Evolutionary conservation across 139 green algal species (phyloP).

Genomic region (Micromonas pusilla): DNA sequence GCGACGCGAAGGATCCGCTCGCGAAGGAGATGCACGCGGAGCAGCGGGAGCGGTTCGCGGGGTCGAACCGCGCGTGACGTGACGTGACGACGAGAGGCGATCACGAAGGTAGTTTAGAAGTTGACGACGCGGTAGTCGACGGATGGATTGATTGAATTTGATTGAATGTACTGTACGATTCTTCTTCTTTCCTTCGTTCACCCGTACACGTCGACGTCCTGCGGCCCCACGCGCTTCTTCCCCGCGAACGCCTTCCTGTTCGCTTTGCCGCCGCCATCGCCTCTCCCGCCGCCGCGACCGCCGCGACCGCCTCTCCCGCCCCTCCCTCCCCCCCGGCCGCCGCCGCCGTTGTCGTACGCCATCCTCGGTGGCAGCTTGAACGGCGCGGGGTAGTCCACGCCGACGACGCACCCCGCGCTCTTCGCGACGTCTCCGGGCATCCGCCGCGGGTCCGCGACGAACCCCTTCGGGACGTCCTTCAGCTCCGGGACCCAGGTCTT

Average conservation of each 20-base stretch:
- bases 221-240: neutral
- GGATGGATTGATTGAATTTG: too few relatives aligned
- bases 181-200: neutral
- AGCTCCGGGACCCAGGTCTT: constrained; percentile 78
- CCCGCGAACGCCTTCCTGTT: neutral
- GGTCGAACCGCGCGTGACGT: too few relatives aligned
- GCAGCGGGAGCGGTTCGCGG: too few relatives aligned
- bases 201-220: neutral
- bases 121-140: too few relatives aligned
- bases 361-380: constrained; percentile 60
- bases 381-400: constrained; percentile 83
- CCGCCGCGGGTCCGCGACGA: constrained; percentile 94
- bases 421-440: constrained; percentile 78
- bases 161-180: neutral
- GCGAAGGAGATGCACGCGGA: too few relatives aligned
- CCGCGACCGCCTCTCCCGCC: constrained; percentile 21
- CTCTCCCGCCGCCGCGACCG: neutral
- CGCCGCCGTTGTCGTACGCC: constrained; percentile 57
- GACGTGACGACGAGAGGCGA: too few relatives aligned
- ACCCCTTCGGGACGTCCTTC: constrained; percentile 83
- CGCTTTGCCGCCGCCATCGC: neutral
- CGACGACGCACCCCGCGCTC: constrained; percentile 74
- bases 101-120: too few relatives aligned
- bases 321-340: constrained; percentile 53
- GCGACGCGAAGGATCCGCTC: too few relatives aligned